phyloP scores from a whole-genome alignment of 371 early-diverging fungal species.

The Apophysomyces variabilis region DNA sequence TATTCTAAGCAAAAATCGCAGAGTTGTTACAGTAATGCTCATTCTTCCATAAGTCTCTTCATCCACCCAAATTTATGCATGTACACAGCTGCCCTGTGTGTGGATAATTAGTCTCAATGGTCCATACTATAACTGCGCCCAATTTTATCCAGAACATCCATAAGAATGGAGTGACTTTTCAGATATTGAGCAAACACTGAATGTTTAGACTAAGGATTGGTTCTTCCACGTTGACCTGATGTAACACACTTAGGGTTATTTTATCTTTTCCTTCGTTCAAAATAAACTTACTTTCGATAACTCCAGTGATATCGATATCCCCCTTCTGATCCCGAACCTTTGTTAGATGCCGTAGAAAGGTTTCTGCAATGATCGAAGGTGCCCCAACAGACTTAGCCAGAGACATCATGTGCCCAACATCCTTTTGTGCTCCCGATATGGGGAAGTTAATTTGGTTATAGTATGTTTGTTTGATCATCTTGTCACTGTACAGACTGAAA shows the following conservation, averaged over 20 bases:
- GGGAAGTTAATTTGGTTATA: conserved; percentile 35
- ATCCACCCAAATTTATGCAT: too few relatives aligned
- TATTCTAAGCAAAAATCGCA: too few relatives aligned
- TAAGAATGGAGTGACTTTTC: too few relatives aligned
- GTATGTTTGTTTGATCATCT: conserved; percentile 43
- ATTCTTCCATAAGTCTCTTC: too few relatives aligned
- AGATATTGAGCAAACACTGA: too few relatives aligned
- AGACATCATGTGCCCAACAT: conserved; percentile 39
- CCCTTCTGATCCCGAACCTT: conserved; percentile 26
- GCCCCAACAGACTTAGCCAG: conserved; percentile 34
- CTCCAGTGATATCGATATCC: conserved; percentile 42
- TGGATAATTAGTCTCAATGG: too few relatives aligned
- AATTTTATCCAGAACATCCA: too few relatives aligned
- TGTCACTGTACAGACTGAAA: conserved; percentile 33
- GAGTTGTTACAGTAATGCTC: too few relatives aligned
- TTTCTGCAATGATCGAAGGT: conserved; percentile 30
- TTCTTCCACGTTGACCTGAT: neutral
- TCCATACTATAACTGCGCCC: too few relatives aligned
- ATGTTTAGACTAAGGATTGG: too few relatives aligned
- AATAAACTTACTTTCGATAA: conserved; percentile 37
- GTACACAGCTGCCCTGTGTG: too few relatives aligned
- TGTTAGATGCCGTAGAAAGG: conserved; percentile 34
- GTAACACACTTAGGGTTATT: neutral
- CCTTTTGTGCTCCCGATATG: conserved; percentile 38
- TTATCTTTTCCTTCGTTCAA: neutral